Evolutionary conservation across 179 eudicot species (phyloP), one percentile per base, ranked within the genome.

Genomic region (Nepenthes alata): DNA sequence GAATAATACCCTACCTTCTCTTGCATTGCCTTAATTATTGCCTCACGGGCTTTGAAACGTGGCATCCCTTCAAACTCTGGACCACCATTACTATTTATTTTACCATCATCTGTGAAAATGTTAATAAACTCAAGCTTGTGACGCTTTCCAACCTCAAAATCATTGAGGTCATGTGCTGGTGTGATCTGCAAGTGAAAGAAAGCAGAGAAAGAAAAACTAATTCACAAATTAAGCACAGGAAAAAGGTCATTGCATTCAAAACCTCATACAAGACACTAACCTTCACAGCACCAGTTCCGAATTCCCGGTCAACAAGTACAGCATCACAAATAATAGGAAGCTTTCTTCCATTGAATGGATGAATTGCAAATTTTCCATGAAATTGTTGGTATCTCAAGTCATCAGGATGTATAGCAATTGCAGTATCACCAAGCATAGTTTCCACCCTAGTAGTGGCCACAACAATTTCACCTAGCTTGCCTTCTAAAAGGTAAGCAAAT

Each of bases 271-370:
- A 49, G 53, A 61, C 35, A 50, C 16, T 36, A 72, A 89, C 98
- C 95, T 89, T 93, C 57, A 93, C 98, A 70, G 95, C 96, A 80
- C 98, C 98, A 60, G 93, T 93, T 47, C 98, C 98, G 75, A 93
- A 93, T 12, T 72, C 72, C 47, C 82, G 88, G 76, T 87, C 90
- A 50, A 89, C 98, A 53, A 93, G 95, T 68, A 71, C 77, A 7
- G 75, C 72, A 75, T 93, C 98, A 67, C 89, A 86, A 70, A 89
- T 69, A 39, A 93, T 85, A 11, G 95, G 95, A 68, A 93, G 85
- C 66, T 71, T 93, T 73, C 98, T 72, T 59, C 89, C 95, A 71
- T 80, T 85, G 62, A 93, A 93, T 37, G 98, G 98, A 68, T 93
- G 98, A 66, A 85, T 45, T n/a, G 97, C 98, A 48, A 73, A 77